phyloP scores from a whole-genome alignment of 2,329 filamentous ascomycete genomes.

The Colletotrichum sp. region DNA sequence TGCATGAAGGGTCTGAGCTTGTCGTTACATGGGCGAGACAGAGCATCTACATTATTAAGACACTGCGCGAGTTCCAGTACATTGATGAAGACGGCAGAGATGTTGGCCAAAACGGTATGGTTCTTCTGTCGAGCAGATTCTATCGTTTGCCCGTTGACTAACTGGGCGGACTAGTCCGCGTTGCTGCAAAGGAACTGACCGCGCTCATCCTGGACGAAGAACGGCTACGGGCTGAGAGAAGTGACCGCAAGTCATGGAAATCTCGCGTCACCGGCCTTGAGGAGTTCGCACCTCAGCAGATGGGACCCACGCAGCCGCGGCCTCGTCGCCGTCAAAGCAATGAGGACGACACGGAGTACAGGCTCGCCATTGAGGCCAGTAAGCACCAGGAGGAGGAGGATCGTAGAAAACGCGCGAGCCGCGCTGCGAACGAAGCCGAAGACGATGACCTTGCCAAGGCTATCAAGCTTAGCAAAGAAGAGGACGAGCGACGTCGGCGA shows the following conservation, averaged over 20 bases:
- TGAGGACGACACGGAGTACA: constrained; percentile 89
- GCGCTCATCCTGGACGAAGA: constrained; percentile 93
- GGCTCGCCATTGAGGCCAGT: constrained; percentile 90
- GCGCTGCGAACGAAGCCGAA: constrained; percentile 55
- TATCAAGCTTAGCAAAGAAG: constrained; percentile 91
- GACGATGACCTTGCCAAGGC: constrained; percentile 95
- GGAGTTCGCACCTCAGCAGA: constrained; percentile 66
- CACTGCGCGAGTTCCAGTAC: constrained; percentile 94
- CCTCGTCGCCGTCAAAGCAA: constrained; percentile 54
- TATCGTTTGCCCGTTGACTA: constrained; percentile 28
- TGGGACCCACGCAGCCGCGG: constrained; percentile 36
- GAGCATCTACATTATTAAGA: constrained; percentile 99
- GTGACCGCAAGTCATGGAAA: constrained; percentile 94
- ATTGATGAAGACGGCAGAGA: constrained; percentile 94
- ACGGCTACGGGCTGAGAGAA: constrained; percentile 85
- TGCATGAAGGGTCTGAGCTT: constrained; percentile 95
- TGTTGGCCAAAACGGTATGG: constrained; percentile 92
- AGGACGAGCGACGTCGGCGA: constrained; percentile 86
- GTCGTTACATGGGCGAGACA: constrained; percentile 98
- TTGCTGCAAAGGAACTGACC: constrained; percentile 95
- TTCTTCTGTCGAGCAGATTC: not conserved
- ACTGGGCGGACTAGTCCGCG: constrained; percentile 70
- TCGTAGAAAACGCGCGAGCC: constrained; percentile 71
- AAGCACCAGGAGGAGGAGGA: constrained; percentile 96
- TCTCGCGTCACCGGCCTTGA: constrained; percentile 93